Conservation (phyloP, 768 basidiomycete genomes). For the Imleria badia region DNA sequence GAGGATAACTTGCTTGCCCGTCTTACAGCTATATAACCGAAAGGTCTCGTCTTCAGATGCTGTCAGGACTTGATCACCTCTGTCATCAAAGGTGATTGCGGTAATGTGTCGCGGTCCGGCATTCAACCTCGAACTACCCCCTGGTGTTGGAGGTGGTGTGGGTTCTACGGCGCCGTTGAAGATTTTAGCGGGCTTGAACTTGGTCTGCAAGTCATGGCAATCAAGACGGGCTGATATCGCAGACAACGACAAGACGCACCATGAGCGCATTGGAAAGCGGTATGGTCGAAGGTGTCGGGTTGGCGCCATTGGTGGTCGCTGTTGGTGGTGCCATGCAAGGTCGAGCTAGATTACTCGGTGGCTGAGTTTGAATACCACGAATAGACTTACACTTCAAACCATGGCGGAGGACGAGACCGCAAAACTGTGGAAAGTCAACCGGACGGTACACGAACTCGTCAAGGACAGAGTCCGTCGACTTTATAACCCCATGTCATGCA, state of each 20-base stretch:
- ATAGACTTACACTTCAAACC: conserved; percentile 29
- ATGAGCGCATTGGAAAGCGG: conserved; percentile 49
- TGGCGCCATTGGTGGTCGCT: conserved; percentile 36
- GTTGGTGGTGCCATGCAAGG: conserved; percentile 42
- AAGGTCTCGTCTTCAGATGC: conserved; percentile 93
- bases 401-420: conserved; percentile 85
- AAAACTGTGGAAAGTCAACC: conserved; percentile 92
- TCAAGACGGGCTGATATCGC: not conserved
- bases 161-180: conserved; percentile 78
- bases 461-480: conserved; percentile 73
- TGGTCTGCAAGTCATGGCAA: conserved; percentile 44
- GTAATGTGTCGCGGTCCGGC: conserved; percentile 74
- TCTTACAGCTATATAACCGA: conserved; percentile 82
- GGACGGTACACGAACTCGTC: conserved; percentile 95
- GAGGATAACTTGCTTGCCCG: conserved; percentile 81
- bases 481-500: conserved; percentile 6
- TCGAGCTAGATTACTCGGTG: conserved; percentile 9
- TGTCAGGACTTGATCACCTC: conserved; percentile 83
- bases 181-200: conserved; percentile 86
- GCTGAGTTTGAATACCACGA: conserved; percentile 59
- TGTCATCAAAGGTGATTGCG: conserved; percentile 87
- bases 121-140: conserved; percentile 35
- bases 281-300: conserved; percentile 35
- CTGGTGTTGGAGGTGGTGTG: conserved; percentile 46
- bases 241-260: conserved; percentile 35